A percentile compares a stretch with the other conserved stretches of the same genome.
Conservation (phyloP, 345 rosid genomes). For the Linum tenue region DNA sequence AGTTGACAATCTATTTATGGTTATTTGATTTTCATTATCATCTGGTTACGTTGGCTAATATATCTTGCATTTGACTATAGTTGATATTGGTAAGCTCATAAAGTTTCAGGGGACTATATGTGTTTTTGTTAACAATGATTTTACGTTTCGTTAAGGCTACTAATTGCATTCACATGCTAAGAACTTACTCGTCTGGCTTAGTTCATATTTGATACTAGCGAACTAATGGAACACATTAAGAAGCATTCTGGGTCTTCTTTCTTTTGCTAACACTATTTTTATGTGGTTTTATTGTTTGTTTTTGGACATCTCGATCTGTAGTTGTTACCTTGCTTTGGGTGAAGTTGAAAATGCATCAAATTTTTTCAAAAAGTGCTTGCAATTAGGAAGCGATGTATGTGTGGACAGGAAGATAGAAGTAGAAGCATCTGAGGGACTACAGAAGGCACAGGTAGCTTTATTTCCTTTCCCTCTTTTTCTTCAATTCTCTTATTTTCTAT, state of each 20-base stretch:
- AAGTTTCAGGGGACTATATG: not conserved
- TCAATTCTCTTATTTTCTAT: not conserved
- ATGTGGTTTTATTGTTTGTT: conserved; percentile 5
- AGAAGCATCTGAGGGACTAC: conserved; percentile 92
- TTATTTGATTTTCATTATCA: not conserved
- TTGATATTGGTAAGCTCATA: not conserved
- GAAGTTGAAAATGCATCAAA: conserved; percentile 72
- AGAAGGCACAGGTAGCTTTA: conserved; percentile 60
- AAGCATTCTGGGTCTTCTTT: not conserved
- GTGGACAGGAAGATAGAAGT: conserved; percentile 70
- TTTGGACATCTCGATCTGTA: conserved; percentile 15
- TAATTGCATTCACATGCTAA: not conserved
- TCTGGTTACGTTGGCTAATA: not conserved
- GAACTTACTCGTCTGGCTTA: not conserved
- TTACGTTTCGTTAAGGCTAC: not conserved
- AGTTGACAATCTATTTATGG: too few species aligned
- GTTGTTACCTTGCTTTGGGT: conserved; percentile 92
- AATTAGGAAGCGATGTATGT: conserved; percentile 58
- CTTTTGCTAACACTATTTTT: conserved; percentile 16
- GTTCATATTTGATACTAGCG: not conserved
- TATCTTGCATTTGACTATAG: not conserved
- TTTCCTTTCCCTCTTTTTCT: not conserved
- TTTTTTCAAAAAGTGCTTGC: conserved; percentile 71
- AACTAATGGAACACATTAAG: not conserved
- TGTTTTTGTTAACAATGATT: too few species aligned